phyloP scores from a whole-genome alignment of 495 filamentous ascomycete genomes.

The Daldinia vernicosa region DNA sequence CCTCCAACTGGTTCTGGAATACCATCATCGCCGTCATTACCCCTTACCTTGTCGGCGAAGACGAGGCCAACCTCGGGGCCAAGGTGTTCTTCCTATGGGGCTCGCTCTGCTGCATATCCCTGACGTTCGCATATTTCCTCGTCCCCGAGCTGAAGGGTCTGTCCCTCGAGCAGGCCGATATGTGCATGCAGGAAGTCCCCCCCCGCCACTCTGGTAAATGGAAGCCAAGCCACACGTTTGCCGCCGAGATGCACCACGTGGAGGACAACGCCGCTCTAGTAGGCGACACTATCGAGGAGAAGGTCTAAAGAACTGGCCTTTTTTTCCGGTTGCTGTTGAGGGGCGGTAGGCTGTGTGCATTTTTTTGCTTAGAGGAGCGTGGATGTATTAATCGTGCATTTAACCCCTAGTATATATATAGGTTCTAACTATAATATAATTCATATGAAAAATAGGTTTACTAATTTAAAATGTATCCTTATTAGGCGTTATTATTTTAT shows the following conservation, averaged over 20 bases:
- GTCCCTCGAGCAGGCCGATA: conserved; percentile 80
- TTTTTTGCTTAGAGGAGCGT: not conserved
- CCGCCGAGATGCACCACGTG: conserved; percentile 60
- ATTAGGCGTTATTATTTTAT: too few relatives aligned
- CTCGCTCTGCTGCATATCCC: conserved; percentile 62
- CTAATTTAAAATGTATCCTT: too few relatives aligned
- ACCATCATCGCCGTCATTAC: conserved; percentile 66
- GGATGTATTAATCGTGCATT: not conserved
- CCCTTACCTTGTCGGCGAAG: conserved; percentile 68
- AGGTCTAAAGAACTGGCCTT: conserved; percentile 30
- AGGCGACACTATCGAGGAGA: conserved; percentile 36
- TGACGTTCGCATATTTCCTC: conserved; percentile 74
- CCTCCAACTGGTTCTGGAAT: conserved; percentile 87
- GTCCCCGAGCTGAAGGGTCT: conserved; percentile 81
- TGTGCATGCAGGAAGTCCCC: conserved; percentile 76
- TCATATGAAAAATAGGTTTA: too few relatives aligned
- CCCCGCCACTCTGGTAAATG: conserved; percentile 66
- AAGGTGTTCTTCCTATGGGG: conserved; percentile 79
- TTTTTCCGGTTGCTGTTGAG: not conserved
- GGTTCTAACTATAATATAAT: too few relatives aligned
- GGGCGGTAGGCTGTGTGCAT: not conserved
- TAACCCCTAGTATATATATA: too few relatives aligned
- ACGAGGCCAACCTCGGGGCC: conserved; percentile 64
- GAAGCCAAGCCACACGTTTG: conserved; percentile 71
- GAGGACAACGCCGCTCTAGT: conserved; percentile 38